phyloP scores from a whole-genome alignment of 1,284 basidiomycete species.

The Ganoderma lucidum region DNA sequence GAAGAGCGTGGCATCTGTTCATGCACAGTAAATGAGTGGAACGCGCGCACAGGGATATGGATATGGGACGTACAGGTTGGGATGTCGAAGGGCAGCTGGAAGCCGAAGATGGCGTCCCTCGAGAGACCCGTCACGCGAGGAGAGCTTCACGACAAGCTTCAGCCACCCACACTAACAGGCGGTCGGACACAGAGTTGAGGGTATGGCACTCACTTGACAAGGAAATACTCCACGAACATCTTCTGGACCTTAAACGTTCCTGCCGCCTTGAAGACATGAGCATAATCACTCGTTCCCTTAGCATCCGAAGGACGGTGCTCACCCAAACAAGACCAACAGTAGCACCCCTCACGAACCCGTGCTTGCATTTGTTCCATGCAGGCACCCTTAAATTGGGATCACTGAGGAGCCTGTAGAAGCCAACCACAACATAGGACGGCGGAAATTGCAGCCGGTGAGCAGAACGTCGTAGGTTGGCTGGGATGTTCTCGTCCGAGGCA shows the following conservation, averaged over 20 bases:
- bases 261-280: slow-evolving; percentile 51
- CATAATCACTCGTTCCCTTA: not conserved
- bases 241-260: slow-evolving; percentile 72
- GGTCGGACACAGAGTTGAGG: not conserved
- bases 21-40: slow-evolving; percentile 2
- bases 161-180: not conserved
- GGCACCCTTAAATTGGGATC: slow-evolving; percentile 71
- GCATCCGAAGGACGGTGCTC: slow-evolving; percentile 31
- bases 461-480: slow-evolving; percentile 56
- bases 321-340: slow-evolving; percentile 76
- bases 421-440: slow-evolving; percentile 79
- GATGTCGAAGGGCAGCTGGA: slow-evolving; percentile 67
- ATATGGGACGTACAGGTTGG: slow-evolving; percentile 62
- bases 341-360: slow-evolving; percentile 68
- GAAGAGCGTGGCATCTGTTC: slow-evolving; percentile 77
- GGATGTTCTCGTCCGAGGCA: slow-evolving; percentile 48
- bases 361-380: slow-evolving; percentile 79
- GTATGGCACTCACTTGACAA: slow-evolving; percentile 60
- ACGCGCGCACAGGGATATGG: slow-evolving; percentile 1
- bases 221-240: slow-evolving; percentile 66
- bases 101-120: slow-evolving; percentile 69
- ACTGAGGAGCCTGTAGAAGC: slow-evolving; percentile 74
- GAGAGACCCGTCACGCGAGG: slow-evolving; percentile 72
- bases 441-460: slow-evolving; percentile 70
- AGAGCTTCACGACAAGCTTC: slow-evolving; percentile 53